Evolutionary conservation across 169 alveolate genomes (phyloP), one percentile per base, ranked within the genome.

Genomic region (Besnoitia besnoiti): DNA sequence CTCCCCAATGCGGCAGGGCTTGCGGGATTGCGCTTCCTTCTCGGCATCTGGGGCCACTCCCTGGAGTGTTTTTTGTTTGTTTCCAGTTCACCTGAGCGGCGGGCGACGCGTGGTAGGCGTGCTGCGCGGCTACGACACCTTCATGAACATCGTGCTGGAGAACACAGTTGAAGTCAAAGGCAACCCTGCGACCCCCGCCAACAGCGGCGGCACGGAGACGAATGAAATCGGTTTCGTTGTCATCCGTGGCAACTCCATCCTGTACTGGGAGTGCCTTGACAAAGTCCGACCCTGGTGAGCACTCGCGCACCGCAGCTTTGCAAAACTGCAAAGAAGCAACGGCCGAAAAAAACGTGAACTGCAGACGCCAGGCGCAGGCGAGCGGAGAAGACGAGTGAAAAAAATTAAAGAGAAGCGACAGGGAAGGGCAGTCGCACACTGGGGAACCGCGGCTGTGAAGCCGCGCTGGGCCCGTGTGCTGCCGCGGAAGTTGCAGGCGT

Each of bases 241-340:
- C 76, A 97, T 99, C 67, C 96, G 99, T 61, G 99, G 99, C 50
- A 99, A 99, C 95, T 97, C 99, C 79, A 97, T 99, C 51, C 94
- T 98, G 85, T 97, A 97, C 97, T 99, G 99, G 99, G 99, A 99
- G 94, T 98, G 99, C 96, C 96, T 99, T 47, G 99, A 99, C 96
- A 98, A 98, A 93, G 99, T 99, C 59, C 89, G 93, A 49, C 51
- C 93, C 16, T 90, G 75, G 75, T 73, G 44, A 73, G 84, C 46
- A 16, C 21, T 19, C 19, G 24, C 14, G 67, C n/a, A n/a, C n/a
- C n/a, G n/a, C n/a, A 24, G 21, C 61, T 50, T 24, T 50, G 30
- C 0, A 8, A 10, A 55, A 0, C 73, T 21, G 73, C 73, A 55
- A 33, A 55, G 67, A 55, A 21, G 27, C 35, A n/a, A 50, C 61